phyloP scores from a whole-genome alignment of 495 filamentous ascomycete species.

The Aspergillus sclerotioniger region DNA sequence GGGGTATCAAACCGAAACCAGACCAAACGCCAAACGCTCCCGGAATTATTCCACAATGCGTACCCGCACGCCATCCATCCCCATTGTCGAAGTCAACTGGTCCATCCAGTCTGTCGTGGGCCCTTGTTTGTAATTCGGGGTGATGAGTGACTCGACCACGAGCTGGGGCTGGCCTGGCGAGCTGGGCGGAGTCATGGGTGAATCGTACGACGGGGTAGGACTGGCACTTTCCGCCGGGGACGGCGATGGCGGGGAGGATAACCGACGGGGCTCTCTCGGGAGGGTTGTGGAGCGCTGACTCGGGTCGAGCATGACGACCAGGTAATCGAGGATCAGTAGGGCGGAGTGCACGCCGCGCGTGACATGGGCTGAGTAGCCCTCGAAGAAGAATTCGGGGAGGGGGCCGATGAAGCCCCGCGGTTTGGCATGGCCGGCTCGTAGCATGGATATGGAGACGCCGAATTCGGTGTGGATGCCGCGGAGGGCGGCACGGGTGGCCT shows the following conservation, averaged over 20 bases:
- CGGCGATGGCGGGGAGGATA: background rate
- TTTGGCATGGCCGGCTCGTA: conserved; percentile 22
- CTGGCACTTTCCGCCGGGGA: background rate
- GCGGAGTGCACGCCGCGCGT: conserved; percentile 26
- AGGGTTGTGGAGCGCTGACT: conserved; percentile 19
- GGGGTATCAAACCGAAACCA: conserved; percentile 12
- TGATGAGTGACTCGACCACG: conserved; percentile 24
- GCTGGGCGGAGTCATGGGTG: conserved; percentile 16
- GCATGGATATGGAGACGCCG: conserved; percentile 25
- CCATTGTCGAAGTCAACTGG: conserved; percentile 28
- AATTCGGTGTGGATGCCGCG: conserved; percentile 30
- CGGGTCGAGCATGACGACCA: conserved; percentile 27
- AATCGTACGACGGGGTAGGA: background rate
- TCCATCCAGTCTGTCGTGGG: conserved; percentile 33
- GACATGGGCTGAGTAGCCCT: conserved; percentile 25
- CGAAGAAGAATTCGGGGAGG: conserved; percentile 27
- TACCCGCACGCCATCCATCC: conserved; percentile 24
- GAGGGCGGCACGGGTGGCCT: conserved; percentile 25
- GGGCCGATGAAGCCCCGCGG: conserved; percentile 27
- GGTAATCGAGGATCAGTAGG: conserved; percentile 27
- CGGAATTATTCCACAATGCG: background rate
- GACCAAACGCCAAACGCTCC: background rate
- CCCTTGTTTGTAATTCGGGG: conserved; percentile 18
- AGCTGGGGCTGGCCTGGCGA: conserved; percentile 18
- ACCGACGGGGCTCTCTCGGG: conserved; percentile 6